phyloP scores from a whole-genome alignment of 2,329 filamentous ascomycete species.

The Arthrinium phaeospermum region DNA sequence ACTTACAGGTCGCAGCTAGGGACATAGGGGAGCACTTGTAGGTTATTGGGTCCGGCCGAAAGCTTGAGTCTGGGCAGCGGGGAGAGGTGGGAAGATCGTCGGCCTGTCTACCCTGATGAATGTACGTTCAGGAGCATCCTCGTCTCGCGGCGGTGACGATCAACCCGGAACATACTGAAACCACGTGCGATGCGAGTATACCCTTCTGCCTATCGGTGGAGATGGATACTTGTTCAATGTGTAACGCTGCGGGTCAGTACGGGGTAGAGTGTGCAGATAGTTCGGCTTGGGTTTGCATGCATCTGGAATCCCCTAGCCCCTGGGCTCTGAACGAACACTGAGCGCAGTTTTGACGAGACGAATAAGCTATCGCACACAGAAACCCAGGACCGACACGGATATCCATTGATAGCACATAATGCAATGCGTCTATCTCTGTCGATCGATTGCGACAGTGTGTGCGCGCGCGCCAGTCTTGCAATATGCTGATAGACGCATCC shows the following conservation, averaged over 20 bases:
- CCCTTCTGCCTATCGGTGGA: background rate
- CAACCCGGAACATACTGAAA: background rate
- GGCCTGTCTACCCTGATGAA: background rate
- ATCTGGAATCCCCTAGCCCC: background rate
- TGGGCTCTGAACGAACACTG: background rate
- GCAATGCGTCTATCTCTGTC: background rate
- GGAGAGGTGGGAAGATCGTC: background rate
- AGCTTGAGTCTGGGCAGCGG: background rate
- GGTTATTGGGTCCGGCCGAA: background rate
- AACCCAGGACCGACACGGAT: background rate
- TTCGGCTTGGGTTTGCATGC: background rate
- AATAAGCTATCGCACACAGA: background rate
- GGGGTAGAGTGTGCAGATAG: background rate
- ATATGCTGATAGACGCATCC: background rate
- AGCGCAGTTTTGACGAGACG: background rate
- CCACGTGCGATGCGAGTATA: background rate
- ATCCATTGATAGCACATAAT: background rate
- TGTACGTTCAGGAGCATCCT: background rate
- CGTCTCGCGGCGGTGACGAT: constrained; percentile 7
- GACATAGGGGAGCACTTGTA: background rate
- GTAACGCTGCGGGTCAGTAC: background rate
- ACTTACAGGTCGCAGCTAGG: background rate
- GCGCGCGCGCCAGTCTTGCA: background rate
- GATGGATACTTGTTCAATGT: background rate
- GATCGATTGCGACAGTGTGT: background rate